Evolutionary conservation across 1,139 yeast species (phyloP).

Genomic region (Zygoascus sp.): DNA sequence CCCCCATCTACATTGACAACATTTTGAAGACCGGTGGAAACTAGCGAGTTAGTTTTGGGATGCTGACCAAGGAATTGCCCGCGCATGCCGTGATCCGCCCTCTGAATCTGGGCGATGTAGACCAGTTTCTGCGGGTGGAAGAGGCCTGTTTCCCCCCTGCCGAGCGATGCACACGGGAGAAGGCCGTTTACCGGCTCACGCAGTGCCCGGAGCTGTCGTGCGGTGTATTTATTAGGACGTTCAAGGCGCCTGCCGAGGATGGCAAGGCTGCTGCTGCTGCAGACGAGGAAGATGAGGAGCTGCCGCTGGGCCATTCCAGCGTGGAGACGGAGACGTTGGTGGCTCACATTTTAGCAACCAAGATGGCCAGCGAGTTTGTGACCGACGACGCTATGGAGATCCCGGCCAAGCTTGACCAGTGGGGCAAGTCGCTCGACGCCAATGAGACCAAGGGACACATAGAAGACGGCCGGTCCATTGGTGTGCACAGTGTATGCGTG

Average conservation of each 20-base stretch:
- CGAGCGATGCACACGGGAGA: constrained; percentile 57
- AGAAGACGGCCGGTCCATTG: constrained; percentile 70
- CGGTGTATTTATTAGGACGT: constrained; percentile 77
- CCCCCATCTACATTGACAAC: too few species aligned
- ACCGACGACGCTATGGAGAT: constrained; percentile 65
- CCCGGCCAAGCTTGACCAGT: constrained; percentile 39
- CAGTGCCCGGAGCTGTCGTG: constrained; percentile 87
- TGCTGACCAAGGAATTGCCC: constrained; percentile 39
- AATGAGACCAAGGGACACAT: constrained; percentile 59
- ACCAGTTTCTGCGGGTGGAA: constrained; percentile 60
- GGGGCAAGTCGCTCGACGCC: constrained; percentile 25
- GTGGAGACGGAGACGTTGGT: constrained; percentile 58
- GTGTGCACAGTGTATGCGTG: constrained; percentile 77
- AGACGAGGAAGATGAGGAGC: background rate
- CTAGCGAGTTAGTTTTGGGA: background rate
- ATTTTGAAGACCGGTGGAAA: background rate
- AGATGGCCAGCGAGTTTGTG: constrained; percentile 49
- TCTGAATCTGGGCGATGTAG: constrained; percentile 62
- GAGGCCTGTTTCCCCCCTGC: constrained; percentile 64
- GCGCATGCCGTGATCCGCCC: constrained; percentile 79
- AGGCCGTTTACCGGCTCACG: constrained; percentile 62
- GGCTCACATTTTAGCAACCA: constrained; percentile 84
- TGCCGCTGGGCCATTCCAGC: constrained; percentile 15
- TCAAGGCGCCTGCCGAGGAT: constrained; percentile 28
- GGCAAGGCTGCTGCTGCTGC: too few species aligned